Conservation (phyloP, 371 early-diverging fungal species). For the Smittium mucronatum region DNA sequence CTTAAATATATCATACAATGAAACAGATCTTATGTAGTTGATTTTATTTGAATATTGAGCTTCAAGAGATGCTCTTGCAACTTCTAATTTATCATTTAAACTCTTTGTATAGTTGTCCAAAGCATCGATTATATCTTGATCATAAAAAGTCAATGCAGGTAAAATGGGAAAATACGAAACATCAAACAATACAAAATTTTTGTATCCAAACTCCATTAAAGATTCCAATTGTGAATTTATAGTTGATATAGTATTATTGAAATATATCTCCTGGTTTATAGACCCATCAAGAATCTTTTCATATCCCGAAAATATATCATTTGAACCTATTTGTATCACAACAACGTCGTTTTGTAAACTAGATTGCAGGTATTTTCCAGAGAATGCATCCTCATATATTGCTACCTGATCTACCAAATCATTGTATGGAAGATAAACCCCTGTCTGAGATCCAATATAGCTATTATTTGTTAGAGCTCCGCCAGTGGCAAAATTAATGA, state of each 20-base stretch:
- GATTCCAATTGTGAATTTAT: conserved; percentile 1
- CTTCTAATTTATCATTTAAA: not conserved
- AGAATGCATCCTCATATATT: conserved; percentile 2
- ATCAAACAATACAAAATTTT: conserved; percentile 13
- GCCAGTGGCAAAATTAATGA: conserved; percentile 6
- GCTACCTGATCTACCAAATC: conserved; percentile 12
- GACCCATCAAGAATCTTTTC: not conserved
- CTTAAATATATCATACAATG: not conserved
- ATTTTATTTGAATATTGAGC: not conserved
- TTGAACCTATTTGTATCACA: not conserved
- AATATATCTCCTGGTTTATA: not conserved
- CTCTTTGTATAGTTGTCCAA: not conserved
- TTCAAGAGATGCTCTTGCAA: not conserved
- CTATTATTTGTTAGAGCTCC: conserved; percentile 9
- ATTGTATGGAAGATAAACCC: not conserved
- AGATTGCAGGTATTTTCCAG: not conserved
- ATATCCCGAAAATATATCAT: not conserved
- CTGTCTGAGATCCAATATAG: not conserved
- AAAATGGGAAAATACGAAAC: conserved; percentile 11
- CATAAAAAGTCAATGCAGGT: not conserved
- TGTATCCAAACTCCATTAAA: conserved; percentile 11
- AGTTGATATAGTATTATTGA: not conserved
- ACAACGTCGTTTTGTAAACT: not conserved
- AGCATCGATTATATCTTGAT: not conserved
- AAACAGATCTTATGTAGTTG: not conserved